Base-by-base conservation (phyloP, 495 filamentous ascomycete genomes). In the Letharia lupina region DNA sequence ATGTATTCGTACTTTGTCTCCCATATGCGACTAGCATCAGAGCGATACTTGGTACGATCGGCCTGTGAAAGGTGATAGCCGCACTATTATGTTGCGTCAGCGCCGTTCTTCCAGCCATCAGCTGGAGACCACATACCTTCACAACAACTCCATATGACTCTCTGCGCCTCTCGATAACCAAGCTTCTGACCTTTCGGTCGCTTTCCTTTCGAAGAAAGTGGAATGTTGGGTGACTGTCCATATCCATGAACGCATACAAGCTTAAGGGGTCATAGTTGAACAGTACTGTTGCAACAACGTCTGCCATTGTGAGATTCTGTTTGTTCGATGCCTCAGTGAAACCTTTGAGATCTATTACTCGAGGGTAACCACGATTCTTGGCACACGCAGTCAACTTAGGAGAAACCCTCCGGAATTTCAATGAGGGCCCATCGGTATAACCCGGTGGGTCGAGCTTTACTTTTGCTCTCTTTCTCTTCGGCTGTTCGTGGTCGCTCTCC, bases 211-310 rank as follows among this genome's bases (percentile, higher is more conserved):
- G 33, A 37, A 57, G 15, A 48, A 67, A 57, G 13, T 23, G 8
- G 50, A 67, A 59, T 2, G 20, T 48, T 23, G 23, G 45, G n/a
- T 44, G 44, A 4, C 15, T 23, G 16, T 48, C 8, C n/a, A 33
- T 28, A 13, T 63, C 48, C 18, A 63, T 31, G 15, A 63, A 47
- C 28, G 37, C n/a, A 6, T 57, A 23, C 10, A 67, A 47, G 20
- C 39, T 67, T 23, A 57, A 35, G 4, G 39, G 13, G n/a, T 47
- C 48, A 48, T 67, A 52, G 5, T 59, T 42, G 23, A 23, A 63
- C 2, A 67, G 65, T 2, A 63, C 42, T 39, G 48, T 67, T 52
- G 65, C 65, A 23, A 67, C 60, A 20, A 57, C 28, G 23, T 63
- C 65, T 45, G 63, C 63, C 52, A 65, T 59, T n/a, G 52, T 65